Evolutionary conservation across 345 rosid genomes (phyloP).

Genomic region (Eucalyptus marginata): DNA sequence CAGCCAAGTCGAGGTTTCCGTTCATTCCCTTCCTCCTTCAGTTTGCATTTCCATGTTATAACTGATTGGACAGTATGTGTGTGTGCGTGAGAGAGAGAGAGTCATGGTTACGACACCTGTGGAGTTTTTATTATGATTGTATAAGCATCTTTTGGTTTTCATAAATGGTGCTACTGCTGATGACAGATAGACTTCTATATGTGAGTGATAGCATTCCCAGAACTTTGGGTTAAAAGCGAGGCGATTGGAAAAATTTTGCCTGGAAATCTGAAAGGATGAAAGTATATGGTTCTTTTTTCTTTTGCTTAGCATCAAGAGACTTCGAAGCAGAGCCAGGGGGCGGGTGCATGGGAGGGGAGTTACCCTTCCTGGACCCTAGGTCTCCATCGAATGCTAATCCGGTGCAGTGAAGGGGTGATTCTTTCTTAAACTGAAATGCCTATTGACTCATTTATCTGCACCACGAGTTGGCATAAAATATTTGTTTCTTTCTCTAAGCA

Average conservation of each 20-base stretch:
- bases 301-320: not conserved
- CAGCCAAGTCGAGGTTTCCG: constrained; percentile 69
- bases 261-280: not conserved
- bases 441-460: not conserved
- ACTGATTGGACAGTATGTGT: not conserved
- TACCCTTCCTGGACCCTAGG: not conserved
- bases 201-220: not conserved
- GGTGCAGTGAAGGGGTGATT: not conserved
- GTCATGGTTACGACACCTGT: not conserved
- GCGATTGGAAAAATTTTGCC: not conserved
- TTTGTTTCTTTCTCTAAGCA: not conserved
- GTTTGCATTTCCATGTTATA: not conserved
- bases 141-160: not conserved
- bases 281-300: not conserved
- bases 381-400: constrained; percentile 3
- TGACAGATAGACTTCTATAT: not conserved
- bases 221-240: not conserved
- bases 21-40: not conserved
- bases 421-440: not conserved
- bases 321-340: not conserved
- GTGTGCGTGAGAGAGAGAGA: not conserved
- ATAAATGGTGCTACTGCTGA: not conserved
- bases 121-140: not conserved
- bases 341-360: not conserved
- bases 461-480: constrained; percentile 22